phyloP scores from a whole-genome alignment of 345 rosid species.

The Rhizophora mangle region DNA sequence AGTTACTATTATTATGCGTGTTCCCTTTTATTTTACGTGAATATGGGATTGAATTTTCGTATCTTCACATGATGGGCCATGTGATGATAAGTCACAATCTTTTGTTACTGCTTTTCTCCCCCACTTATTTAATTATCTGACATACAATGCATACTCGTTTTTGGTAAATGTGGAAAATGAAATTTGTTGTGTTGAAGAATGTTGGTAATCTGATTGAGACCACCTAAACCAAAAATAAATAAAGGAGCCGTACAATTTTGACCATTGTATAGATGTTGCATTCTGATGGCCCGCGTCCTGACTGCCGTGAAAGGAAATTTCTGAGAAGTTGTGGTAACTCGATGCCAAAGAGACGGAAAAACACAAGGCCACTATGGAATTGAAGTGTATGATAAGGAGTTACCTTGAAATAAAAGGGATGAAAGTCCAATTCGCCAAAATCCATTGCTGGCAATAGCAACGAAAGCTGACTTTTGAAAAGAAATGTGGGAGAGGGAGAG shows the following conservation, averaged over 20 bases:
- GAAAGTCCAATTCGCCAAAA: constrained; percentile 12
- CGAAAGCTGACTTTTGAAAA: constrained; percentile 15
- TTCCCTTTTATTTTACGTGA: too few relatives aligned
- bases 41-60: constrained; percentile 11
- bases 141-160: background rate
- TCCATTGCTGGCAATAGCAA: constrained; percentile 10
- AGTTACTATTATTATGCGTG: background rate
- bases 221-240: too few relatives aligned
- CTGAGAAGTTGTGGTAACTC: too few relatives aligned
- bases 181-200: background rate
- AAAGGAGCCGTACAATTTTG: too few relatives aligned
- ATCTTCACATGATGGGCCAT: constrained; percentile 40
- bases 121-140: constrained; percentile 16
- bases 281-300: too few relatives aligned
- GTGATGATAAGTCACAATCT: constrained; percentile 35
- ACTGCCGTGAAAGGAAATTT: too few relatives aligned
- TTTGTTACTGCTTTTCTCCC: constrained; percentile 15
- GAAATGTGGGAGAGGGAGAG: background rate
- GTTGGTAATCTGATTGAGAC: background rate
- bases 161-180: background rate
- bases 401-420: background rate
- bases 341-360: too few relatives aligned
- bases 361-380: too few relatives aligned
- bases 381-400: too few relatives aligned
- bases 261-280: too few relatives aligned